Percentiles rank a stretch among this genome's conserved stretches.
Evolutionary conservation across 2,329 filamentous ascomycete species (phyloP).

Genomic region (Epicoccum nigrum): DNA sequence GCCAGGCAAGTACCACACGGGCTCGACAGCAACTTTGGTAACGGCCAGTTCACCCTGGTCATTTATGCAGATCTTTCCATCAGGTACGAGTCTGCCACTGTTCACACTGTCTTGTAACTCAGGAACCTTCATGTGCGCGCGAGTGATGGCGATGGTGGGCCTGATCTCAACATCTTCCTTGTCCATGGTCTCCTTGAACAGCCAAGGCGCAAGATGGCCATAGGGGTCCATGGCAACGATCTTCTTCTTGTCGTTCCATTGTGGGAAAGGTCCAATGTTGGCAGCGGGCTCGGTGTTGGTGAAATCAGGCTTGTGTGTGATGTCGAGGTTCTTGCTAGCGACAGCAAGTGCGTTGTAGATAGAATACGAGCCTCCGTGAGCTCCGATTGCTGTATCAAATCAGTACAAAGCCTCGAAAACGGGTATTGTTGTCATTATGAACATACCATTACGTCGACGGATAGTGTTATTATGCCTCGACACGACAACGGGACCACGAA

Average conservation of each 20-base stretch:
- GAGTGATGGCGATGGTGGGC: conserved; percentile 89
- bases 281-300: conserved; percentile 92
- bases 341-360: conserved; percentile 95
- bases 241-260: conserved; percentile 90
- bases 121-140: conserved; percentile 94
- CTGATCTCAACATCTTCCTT: conserved; percentile 83
- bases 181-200: conserved; percentile 79
- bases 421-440: background rate
- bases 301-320: conserved; percentile 78
- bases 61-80: conserved; percentile 91
- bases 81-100: conserved; percentile 73
- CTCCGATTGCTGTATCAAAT: conserved; percentile 63
- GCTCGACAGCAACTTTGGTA: conserved; percentile 96
- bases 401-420: conserved; percentile 10
- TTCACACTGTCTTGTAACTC: conserved; percentile 90
- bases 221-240: conserved; percentile 98
- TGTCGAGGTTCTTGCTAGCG: conserved; percentile 84
- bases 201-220: conserved; percentile 83
- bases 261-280: conserved; percentile 83
- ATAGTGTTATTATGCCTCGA: conserved; percentile 78
- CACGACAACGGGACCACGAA: conserved; percentile 87
- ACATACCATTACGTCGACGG: conserved; percentile 75
- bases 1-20: conserved; percentile 66
- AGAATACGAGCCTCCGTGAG: conserved; percentile 88
- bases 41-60: conserved; percentile 85